phyloP scores from a whole-genome alignment of 1,139 yeast species.

The Lodderomyces elongisporus region DNA sequence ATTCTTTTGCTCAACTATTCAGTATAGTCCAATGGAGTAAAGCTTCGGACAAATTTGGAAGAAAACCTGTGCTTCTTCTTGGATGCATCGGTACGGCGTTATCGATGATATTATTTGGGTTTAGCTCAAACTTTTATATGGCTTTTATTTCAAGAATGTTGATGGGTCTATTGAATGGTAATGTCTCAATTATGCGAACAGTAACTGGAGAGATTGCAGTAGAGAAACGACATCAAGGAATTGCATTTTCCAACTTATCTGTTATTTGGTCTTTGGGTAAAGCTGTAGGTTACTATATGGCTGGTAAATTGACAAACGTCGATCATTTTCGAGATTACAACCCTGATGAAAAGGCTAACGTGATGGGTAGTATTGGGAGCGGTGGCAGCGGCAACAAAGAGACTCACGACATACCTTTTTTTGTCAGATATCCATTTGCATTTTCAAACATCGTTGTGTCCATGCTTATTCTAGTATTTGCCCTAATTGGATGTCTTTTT shows the following conservation, averaged over 20 bases:
- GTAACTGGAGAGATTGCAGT: constrained; percentile 55
- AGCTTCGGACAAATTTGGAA: constrained; percentile 50
- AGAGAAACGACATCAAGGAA: constrained; percentile 53
- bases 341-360: not conserved
- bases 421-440: constrained; percentile 45
- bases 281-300: constrained; percentile 8
- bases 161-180: constrained; percentile 58
- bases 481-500: constrained; percentile 38
- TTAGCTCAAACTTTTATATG: constrained; percentile 43
- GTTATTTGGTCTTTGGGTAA: constrained; percentile 54
- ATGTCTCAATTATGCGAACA: constrained; percentile 57
- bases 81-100: constrained; percentile 50
- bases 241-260: constrained; percentile 59
- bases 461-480: constrained; percentile 9
- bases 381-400: not conserved
- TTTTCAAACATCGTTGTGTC: constrained; percentile 49
- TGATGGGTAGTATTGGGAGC: no score
- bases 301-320: constrained; percentile 6
- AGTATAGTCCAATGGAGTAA: constrained; percentile 59
- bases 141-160: constrained; percentile 49
- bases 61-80: constrained; percentile 47
- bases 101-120: constrained; percentile 49
- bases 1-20: constrained; percentile 51
- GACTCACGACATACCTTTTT: not conserved
- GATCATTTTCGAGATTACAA: constrained; percentile 9